These are phyloP conservation scores for Gremmenia infestans DNA, from an alignment of 2,329 filamentous ascomycete species.

Conservation along the genomic window DNA sequence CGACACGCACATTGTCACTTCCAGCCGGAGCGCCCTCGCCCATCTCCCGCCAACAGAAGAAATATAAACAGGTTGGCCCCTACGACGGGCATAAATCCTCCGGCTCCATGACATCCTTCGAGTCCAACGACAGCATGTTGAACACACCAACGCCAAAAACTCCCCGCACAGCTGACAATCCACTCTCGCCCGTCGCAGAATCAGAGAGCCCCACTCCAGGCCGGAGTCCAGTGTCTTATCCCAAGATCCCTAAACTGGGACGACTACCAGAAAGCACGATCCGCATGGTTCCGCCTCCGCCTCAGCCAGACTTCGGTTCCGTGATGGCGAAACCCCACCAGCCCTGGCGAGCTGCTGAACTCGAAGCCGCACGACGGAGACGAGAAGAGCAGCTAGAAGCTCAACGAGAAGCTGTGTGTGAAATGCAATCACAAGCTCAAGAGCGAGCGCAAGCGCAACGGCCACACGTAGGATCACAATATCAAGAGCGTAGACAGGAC, in stretches of 20 bases:
- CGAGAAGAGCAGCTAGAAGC: neutral
- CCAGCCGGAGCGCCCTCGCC: slow-evolving; percentile 1
- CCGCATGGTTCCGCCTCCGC: slow-evolving; percentile 17
- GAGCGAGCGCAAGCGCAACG: too few species aligned
- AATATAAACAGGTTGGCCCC: slow-evolving; percentile 19
- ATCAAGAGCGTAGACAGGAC: too few species aligned
- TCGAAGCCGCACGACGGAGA: slow-evolving; percentile 18
- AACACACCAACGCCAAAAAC: slow-evolving; percentile 7
- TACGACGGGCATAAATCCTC: slow-evolving; percentile 18
- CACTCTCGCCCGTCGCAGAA: slow-evolving; percentile 25
- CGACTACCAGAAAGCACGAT: slow-evolving; percentile 15
- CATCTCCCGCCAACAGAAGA: slow-evolving; percentile 1
- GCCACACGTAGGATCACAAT: too few species aligned
- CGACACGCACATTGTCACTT: slow-evolving; percentile 3
- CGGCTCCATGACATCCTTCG: slow-evolving; percentile 18
- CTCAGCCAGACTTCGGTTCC: slow-evolving; percentile 17
- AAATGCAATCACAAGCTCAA: neutral
- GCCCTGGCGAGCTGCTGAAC: slow-evolving; percentile 26
- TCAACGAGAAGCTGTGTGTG: neutral
- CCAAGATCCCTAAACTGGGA: slow-evolving; percentile 22
- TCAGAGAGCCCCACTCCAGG: slow-evolving; percentile 26
- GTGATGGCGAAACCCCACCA: slow-evolving; percentile 2
- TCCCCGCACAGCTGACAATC: slow-evolving; percentile 11
- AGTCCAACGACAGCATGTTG: slow-evolving; percentile 4
- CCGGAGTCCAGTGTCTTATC: slow-evolving; percentile 26